Base-by-base conservation (phyloP, 2,329 filamentous ascomycete genomes). In the Myriosclerotinia scirpicola region DNA sequence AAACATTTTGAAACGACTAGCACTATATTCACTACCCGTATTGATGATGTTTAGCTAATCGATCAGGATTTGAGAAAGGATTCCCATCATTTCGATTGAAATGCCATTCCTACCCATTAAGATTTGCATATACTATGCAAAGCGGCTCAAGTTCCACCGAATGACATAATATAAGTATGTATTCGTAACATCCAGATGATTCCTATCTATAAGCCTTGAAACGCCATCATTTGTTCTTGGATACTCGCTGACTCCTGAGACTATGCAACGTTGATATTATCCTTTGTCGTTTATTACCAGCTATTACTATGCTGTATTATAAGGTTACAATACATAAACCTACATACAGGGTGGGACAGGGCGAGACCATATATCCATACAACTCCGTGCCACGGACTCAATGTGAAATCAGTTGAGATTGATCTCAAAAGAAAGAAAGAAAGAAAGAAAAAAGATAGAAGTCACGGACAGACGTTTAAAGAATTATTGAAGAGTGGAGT, bases 41-140 rank as follows among this genome's bases (percentile, higher is more conserved):
- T 36, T 14, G 34, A n/a, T 44, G 5, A 42, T 59, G 12, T 54
- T 62, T 30, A 34, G 36, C 26, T 52, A 54, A 53, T 63, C 46
- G 40, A 58, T 65, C 36, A 65, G 63, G 63, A 65, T 65, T 22
- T 42, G 54, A 58, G 63, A 65, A 59, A 65, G 62, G 62, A 64
- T 64, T 58, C 40, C 62, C 53, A 46, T 64, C 52, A 64, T 56
- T 48, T 56, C 50, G 3, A 38, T 34, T 38, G 46, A 55, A 55
- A 56, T 64, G 26, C 30, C 61, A 64, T 42, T 46, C 12, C 40
- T 34, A 38, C 52, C 1, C 36, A 64, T 56, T 46, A 54, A 64
- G 34, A 64, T 64, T 64, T 56, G 62, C 62, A 56, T 56, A 64
- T 56, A n/a, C 36, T 54, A 54, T 42, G 34, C 38, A 26, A 46